Evolutionary conservation across 1,284 basidiomycete species (phyloP).

Genomic region (Nidula niveotomentosa): DNA sequence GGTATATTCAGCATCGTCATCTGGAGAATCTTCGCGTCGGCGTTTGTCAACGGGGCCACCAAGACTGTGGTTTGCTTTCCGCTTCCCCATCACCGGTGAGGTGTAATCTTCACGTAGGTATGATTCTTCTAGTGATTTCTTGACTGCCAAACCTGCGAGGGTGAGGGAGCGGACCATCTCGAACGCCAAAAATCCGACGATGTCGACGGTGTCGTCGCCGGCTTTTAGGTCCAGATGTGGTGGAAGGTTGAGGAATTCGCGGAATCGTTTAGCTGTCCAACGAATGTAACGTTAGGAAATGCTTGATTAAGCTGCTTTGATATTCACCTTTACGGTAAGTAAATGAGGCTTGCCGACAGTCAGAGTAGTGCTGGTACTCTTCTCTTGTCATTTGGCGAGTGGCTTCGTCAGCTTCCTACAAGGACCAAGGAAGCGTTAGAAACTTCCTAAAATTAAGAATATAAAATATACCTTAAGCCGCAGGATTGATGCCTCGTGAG

Average conservation of each 20-base stretch:
- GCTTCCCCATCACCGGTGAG: constrained; percentile 67
- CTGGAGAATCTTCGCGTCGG: constrained; percentile 57
- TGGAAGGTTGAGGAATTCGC: constrained; percentile 94
- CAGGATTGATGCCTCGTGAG: constrained; percentile 91
- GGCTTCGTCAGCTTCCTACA: constrained; percentile 90
- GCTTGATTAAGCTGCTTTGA: background rate
- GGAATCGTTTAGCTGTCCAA: constrained; percentile 83
- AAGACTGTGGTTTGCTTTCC: constrained; percentile 47
- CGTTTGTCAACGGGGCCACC: constrained; percentile 58
- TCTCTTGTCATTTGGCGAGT: constrained; percentile 96
- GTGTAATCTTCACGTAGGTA: constrained; percentile 65
- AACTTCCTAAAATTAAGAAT: background rate
- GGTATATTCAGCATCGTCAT: constrained; percentile 57
- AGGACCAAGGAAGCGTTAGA: background rate
- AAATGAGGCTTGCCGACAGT: constrained; percentile 96
- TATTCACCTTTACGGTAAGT: constrained; percentile 90
- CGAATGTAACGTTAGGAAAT: background rate
- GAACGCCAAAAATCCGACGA: constrained; percentile 95
- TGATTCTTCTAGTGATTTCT: constrained; percentile 75
- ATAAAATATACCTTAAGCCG: constrained; percentile 64
- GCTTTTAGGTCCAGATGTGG: constrained; percentile 87
- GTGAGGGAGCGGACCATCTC: constrained; percentile 96
- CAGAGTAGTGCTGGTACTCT: constrained; percentile 97
- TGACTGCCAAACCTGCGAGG: constrained; percentile 82
- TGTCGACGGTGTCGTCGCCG: constrained; percentile 95